Conservation (phyloP, 2,329 filamentous ascomycete species). For the Pseudocercospora cruenta region DNA sequence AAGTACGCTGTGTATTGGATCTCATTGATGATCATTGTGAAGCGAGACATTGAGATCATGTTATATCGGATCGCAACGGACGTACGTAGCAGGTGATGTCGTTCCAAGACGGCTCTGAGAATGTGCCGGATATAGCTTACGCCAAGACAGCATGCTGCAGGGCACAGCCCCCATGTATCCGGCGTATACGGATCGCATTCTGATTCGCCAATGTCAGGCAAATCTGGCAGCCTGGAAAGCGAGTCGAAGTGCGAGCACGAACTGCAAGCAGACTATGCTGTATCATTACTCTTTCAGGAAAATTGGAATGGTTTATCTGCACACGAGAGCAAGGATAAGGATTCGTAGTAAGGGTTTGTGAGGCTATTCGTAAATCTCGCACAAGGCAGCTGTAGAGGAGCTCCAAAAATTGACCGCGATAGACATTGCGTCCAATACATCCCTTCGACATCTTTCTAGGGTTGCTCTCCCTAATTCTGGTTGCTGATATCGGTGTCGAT, state of each 20-base stretch:
- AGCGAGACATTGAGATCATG: not conserved
- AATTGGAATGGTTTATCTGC: no score
- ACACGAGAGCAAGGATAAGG: no score
- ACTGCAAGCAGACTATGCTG: not conserved
- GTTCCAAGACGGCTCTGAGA: not conserved
- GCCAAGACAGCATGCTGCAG: not conserved
- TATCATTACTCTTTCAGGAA: no score
- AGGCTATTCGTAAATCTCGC: no score
- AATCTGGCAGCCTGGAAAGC: not conserved
- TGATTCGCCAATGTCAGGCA: not conserved
- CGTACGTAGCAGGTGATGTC: not conserved
- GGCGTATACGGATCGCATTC: not conserved
- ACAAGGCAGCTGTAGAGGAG: no score
- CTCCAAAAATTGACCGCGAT: no score
- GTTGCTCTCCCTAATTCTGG: not conserved
- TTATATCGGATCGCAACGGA: not conserved
- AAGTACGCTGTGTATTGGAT: not conserved
- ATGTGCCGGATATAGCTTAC: not conserved
- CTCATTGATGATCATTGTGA: not conserved
- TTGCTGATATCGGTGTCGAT: constrained; percentile 16
- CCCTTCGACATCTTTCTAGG: no score
- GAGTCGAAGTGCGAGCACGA: not conserved
- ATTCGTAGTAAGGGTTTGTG: no score
- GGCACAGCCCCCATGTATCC: not conserved
- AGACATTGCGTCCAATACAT: no score